phyloP scores from a whole-genome alignment of 257 asterid genomes.

The Coffea canephora region DNA sequence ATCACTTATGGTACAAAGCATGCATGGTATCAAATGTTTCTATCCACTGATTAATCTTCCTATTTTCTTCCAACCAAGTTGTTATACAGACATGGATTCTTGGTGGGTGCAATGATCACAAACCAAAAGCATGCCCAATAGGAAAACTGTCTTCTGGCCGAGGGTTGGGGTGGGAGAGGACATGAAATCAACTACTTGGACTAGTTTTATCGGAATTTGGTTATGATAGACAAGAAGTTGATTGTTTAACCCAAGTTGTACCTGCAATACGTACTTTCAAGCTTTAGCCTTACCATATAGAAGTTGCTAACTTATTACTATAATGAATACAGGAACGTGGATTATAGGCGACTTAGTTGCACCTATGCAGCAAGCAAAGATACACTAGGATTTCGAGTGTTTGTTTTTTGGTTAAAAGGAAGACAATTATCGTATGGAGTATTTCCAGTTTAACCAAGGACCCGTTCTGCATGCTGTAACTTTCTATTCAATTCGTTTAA shows the following conservation, averaged over 20 bases:
- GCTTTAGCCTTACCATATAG: background rate
- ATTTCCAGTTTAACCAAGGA: no score
- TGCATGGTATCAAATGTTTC: constrained; percentile 11
- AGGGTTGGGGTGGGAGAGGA: background rate
- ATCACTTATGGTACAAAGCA: background rate
- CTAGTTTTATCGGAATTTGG: background rate
- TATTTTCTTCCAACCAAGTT: background rate
- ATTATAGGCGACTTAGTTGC: no score
- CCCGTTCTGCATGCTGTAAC: no score
- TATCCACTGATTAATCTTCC: background rate
- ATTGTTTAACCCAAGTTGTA: background rate
- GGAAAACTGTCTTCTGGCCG: background rate
- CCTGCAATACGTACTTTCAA: no score
- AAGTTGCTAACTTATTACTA: background rate
- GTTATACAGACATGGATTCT: background rate
- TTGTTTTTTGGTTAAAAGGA: no score
- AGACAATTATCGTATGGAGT: no score
- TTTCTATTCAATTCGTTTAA: no score
- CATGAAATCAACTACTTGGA: background rate
- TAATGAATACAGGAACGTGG: no score
- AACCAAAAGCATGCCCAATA: background rate
- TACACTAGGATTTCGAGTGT: no score
- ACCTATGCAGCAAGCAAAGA: no score
- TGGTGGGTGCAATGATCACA: constrained; percentile 17
- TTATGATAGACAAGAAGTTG: background rate